Percentiles rank a stretch among this genome's conserved stretches.
Conservation (phyloP, 1,139 yeast genomes). For the Saccharomyces hybrid region DNA sequence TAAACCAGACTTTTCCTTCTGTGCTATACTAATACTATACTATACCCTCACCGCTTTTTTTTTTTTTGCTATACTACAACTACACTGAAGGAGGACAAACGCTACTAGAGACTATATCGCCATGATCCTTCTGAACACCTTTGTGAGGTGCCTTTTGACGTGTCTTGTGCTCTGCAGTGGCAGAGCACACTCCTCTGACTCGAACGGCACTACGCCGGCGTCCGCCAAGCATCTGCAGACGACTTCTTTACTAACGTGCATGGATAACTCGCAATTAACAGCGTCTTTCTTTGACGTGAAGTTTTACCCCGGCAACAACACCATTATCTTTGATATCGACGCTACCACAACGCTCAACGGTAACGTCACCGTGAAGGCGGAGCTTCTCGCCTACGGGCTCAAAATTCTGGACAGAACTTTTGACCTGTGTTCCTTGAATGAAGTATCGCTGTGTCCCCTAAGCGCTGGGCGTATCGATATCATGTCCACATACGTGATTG, state of each 20-base stretch:
- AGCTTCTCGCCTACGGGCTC: constrained; percentile 80
- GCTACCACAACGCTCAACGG: constrained; percentile 79
- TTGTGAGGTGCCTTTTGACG: neutral
- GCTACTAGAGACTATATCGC: neutral
- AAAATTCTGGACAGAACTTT: constrained; percentile 49
- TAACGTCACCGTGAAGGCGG: constrained; percentile 58
- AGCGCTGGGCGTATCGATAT: constrained; percentile 81
- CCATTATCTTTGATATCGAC: constrained; percentile 59
- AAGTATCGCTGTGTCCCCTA: constrained; percentile 69
- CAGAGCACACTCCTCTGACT: constrained; percentile 1
- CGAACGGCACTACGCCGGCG: constrained; percentile 3
- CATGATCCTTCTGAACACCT: constrained; percentile 1
- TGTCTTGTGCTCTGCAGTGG: neutral
- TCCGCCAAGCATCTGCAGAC: constrained; percentile 34
- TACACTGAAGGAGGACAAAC: neutral
- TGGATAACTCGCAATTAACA: constrained; percentile 81
- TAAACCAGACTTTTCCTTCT: neutral
- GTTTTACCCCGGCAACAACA: constrained; percentile 56
- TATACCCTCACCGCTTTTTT: neutral
- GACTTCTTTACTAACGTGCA: constrained; percentile 82
- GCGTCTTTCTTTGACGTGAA: constrained; percentile 78
- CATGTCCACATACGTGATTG: constrained; percentile 43
- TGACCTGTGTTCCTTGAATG: constrained; percentile 55
- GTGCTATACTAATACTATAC: neutral
- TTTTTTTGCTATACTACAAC: neutral